Percentiles rank a stretch among this genome's conserved stretches.
These are phyloP conservation scores for Streptanthus diversifolius DNA, from an alignment of 345 rosid species.

Conservation along the genomic window DNA sequence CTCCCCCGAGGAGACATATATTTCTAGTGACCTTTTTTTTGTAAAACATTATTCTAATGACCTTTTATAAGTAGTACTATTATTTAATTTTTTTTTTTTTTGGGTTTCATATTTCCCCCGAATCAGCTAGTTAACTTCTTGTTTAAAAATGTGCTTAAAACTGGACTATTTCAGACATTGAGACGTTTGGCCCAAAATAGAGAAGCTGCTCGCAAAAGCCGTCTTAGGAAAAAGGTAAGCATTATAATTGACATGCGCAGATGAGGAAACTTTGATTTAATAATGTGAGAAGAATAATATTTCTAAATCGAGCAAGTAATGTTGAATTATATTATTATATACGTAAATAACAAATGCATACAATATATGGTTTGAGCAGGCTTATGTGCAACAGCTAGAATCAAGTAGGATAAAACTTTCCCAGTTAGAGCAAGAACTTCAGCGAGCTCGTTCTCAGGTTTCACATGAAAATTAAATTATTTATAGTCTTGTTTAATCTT, in stretches of 20 bases:
- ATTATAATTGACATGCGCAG: background rate
- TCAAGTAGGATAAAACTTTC: slow-evolving; percentile 81
- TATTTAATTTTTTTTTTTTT: background rate
- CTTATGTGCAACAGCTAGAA: slow-evolving; percentile 96
- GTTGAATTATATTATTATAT: background rate
- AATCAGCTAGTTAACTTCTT: slow-evolving; percentile 4
- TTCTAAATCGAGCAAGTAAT: background rate
- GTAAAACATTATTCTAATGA: too few relatives aligned
- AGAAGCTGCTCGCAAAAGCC: slow-evolving; percentile 99
- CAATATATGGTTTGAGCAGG: slow-evolving; percentile 47
- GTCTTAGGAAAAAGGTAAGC: slow-evolving; percentile 87
- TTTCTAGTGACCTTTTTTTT: too few relatives aligned
- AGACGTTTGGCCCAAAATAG: slow-evolving; percentile 99
- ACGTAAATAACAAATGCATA: background rate
- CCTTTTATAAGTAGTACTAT: background rate
- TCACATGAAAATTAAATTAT: background rate
- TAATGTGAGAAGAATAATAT: background rate
- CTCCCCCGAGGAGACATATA: slow-evolving; percentile 17
- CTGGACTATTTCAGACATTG: slow-evolving; percentile 53
- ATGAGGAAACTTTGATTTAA: background rate
- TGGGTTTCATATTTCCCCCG: background rate
- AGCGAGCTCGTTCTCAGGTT: slow-evolving; percentile 94
- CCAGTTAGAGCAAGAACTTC: slow-evolving; percentile 95
- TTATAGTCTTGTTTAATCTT: background rate
- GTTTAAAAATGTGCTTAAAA: background rate